Evolutionary conservation across 2,329 filamentous ascomycete genomes (phyloP).

Genomic region (Clonostachys rosea): DNA sequence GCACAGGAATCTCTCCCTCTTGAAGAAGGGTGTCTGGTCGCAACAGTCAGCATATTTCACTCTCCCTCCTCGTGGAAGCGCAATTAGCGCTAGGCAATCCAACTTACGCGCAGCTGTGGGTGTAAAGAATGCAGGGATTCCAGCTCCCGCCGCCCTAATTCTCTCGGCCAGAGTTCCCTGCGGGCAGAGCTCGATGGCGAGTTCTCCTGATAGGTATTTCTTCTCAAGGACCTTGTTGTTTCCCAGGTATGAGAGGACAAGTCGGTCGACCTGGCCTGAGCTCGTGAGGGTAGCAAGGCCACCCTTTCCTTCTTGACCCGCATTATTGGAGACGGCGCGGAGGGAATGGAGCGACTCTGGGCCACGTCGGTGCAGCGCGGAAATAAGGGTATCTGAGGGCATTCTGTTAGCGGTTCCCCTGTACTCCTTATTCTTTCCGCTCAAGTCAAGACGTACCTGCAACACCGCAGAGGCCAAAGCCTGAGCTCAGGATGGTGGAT

Average conservation of each 20-base stretch:
- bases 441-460: constrained; percentile 40
- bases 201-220: constrained; percentile 67
- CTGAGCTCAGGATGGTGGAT: constrained; percentile 68
- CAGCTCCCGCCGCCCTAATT: constrained; percentile 67
- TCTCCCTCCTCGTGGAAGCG: neutral
- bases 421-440: neutral
- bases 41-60: too few relatives aligned
- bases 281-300: constrained; percentile 66
- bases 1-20: constrained; percentile 63
- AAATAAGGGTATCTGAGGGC: constrained; percentile 63
- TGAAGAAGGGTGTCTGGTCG: constrained; percentile 56
- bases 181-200: constrained; percentile 71
- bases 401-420: constrained; percentile 1
- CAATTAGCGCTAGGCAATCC: neutral
- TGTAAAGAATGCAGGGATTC: constrained; percentile 78
- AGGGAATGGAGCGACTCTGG: constrained; percentile 59
- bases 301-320: constrained; percentile 62
- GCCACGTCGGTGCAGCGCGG: constrained; percentile 57
- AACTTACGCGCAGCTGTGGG: constrained; percentile 63
- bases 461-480: constrained; percentile 77
- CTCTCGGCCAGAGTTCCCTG: constrained; percentile 72
- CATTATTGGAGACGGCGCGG: constrained; percentile 78
- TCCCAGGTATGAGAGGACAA: constrained; percentile 73
- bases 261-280: constrained; percentile 64
- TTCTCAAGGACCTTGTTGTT: constrained; percentile 73